Percentiles rank a stretch among this genome's conserved stretches.
phyloP scores from a whole-genome alignment of 805 yeast species.

The Komagataella ulmi region DNA sequence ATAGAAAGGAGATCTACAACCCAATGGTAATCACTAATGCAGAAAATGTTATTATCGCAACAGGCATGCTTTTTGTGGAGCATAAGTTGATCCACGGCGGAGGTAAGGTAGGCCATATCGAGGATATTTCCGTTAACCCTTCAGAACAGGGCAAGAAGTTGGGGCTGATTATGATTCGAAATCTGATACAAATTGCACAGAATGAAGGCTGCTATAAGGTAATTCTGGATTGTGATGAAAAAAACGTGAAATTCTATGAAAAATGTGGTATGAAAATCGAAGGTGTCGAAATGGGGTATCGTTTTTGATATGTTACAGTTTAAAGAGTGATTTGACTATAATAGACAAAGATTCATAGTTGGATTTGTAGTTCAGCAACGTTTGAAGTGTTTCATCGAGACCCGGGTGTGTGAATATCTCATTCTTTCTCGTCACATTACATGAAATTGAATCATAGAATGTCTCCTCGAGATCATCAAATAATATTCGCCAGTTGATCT shows the following conservation, averaged over 20 bases:
- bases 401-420: neutral
- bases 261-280: slow-evolving; percentile 67
- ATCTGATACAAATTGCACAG: slow-evolving; percentile 46
- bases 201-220: slow-evolving; percentile 70
- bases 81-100: slow-evolving; percentile 72
- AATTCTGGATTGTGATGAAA: slow-evolving; percentile 78
- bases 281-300: slow-evolving; percentile 55
- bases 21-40: slow-evolving; percentile 54
- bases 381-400: neutral
- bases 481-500: neutral
- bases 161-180: slow-evolving; percentile 55
- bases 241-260: slow-evolving; percentile 74
- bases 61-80: slow-evolving; percentile 75
- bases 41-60: slow-evolving; percentile 51
- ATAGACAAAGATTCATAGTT: neutral
- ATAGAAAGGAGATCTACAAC: slow-evolving; percentile 39
- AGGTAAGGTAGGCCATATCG: slow-evolving; percentile 86
- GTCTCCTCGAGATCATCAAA: neutral
- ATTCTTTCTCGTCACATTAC: neutral
- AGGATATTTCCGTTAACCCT: slow-evolving; percentile 74
- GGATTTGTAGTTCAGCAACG: neutral
- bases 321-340: neutral
- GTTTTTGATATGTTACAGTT: neutral
- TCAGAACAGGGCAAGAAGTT: slow-evolving; percentile 74
- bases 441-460: neutral